Evolutionary conservation across 768 basidiomycete species (phyloP).

Genomic region (Boletus bicolor): DNA sequence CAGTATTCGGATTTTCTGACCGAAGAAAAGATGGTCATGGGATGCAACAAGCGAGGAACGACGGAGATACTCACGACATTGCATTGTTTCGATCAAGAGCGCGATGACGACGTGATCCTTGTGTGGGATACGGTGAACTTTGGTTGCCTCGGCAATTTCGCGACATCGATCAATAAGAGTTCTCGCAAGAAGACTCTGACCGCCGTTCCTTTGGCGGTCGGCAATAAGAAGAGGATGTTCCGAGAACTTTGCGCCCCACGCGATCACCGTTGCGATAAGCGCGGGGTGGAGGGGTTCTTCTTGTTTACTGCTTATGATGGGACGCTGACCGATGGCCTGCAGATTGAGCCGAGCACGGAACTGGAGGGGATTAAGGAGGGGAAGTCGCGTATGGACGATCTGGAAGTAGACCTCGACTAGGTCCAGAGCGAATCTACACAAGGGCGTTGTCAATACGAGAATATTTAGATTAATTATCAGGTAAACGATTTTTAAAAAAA

Average conservation of each 20-base stretch:
- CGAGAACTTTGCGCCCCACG: constrained; percentile 92
- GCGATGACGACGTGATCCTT: constrained; percentile 81
- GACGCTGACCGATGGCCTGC: constrained; percentile 26
- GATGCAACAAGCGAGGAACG: neutral
- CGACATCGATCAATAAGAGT: constrained; percentile 76
- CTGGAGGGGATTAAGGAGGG: constrained; percentile 78
- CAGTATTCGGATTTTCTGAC: constrained; percentile 69
- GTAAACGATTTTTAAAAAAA: constrained; percentile 24
- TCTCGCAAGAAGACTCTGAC: constrained; percentile 76
- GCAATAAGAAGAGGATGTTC: constrained; percentile 82
- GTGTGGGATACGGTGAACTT: constrained; percentile 77
- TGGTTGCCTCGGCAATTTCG: constrained; percentile 82
- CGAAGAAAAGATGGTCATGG: constrained; percentile 7
- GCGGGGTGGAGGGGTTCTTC: constrained; percentile 61
- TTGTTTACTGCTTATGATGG: constrained; percentile 19
- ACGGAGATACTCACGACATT: constrained; percentile 70
- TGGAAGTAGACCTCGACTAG: constrained; percentile 95
- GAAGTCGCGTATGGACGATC: constrained; percentile 84
- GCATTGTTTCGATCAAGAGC: constrained; percentile 76
- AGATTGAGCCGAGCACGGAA: constrained; percentile 72
- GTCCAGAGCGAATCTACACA: constrained; percentile 79
- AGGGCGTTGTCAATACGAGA: constrained; percentile 9
- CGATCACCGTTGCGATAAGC: constrained; percentile 80
- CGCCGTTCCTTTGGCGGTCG: constrained; percentile 67
- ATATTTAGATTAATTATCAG: constrained; percentile 22